Percentiles rank a stretch among this genome's conserved stretches.
Evolutionary conservation across 2,329 filamentous ascomycete species (phyloP).

Genomic region (Arthrobotrys musiformis): DNA sequence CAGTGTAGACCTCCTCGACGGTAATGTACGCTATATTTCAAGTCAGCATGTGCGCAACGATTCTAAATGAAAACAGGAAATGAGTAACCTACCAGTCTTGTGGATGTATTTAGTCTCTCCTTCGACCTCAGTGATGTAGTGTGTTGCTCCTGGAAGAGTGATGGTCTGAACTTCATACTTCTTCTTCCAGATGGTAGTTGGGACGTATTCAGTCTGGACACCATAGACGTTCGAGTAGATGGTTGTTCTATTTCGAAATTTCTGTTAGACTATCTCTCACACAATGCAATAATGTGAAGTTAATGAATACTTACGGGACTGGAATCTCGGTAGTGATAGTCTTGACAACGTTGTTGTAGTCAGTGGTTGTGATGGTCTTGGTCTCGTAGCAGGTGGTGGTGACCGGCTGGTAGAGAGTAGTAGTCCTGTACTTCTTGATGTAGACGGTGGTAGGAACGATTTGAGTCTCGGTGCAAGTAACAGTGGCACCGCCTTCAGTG

Average conservation of each 20-base stretch:
- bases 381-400: slow-evolving; percentile 39
- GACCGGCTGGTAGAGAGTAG: slow-evolving; percentile 35
- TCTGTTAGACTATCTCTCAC: not conserved
- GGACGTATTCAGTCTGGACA: slow-evolving; percentile 26
- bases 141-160: slow-evolving; percentile 43
- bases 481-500: slow-evolving; percentile 11
- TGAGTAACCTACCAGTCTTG: slow-evolving; percentile 4
- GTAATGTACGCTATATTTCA: slow-evolving; percentile 20
- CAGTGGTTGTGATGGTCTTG: slow-evolving; percentile 35
- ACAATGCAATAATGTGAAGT: not conserved
- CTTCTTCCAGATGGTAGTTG: slow-evolving; percentile 43
- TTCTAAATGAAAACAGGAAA: not conserved
- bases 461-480: slow-evolving; percentile 47
- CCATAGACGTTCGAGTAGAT: slow-evolving; percentile 12
- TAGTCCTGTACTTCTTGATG: slow-evolving; percentile 40
- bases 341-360: slow-evolving; percentile 33
- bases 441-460: slow-evolving; percentile 43
- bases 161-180: slow-evolving; percentile 41
- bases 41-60: not conserved
- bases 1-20: slow-evolving; percentile 36
- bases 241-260: slow-evolving; percentile 11
- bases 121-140: slow-evolving; percentile 44
- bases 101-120: slow-evolving; percentile 48
- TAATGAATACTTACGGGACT: slow-evolving; percentile 27
- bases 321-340: slow-evolving; percentile 27